Conservation (phyloP, 257 asterid species). For the Fraxinus americana region DNA sequence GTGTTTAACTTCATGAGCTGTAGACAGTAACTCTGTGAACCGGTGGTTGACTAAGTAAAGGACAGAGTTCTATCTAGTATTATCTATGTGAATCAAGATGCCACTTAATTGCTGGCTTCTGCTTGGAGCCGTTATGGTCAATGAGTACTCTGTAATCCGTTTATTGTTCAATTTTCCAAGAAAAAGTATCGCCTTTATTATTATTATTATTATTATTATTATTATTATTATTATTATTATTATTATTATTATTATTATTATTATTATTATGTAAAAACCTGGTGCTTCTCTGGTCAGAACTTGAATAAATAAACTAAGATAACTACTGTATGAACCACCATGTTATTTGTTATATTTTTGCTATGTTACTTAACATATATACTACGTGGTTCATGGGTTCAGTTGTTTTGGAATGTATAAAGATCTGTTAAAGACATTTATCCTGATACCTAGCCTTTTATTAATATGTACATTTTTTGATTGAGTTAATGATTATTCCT, state of each 20-base stretch:
- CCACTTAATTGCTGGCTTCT: background rate
- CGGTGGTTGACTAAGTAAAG: background rate
- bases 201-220: background rate
- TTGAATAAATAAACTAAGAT: background rate
- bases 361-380: no score
- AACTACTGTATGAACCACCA: background rate
- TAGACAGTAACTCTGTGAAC: background rate
- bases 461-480: background rate
- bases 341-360: background rate
- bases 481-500: slow-evolving; percentile 14
- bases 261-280: background rate
- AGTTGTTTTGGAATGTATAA: background rate
- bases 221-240: no score
- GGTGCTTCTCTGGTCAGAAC: background rate
- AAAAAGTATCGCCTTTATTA: background rate
- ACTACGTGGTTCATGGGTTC: no score
- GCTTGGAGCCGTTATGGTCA: background rate
- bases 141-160: background rate
- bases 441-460: background rate
- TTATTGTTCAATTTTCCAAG: background rate
- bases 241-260: no score
- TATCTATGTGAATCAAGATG: background rate
- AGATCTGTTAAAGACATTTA: background rate
- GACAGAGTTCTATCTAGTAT: background rate
- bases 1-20: background rate